Evolutionary conservation across 306 rosid genomes (phyloP).

Genomic region (Acacia crassicarpa): DNA sequence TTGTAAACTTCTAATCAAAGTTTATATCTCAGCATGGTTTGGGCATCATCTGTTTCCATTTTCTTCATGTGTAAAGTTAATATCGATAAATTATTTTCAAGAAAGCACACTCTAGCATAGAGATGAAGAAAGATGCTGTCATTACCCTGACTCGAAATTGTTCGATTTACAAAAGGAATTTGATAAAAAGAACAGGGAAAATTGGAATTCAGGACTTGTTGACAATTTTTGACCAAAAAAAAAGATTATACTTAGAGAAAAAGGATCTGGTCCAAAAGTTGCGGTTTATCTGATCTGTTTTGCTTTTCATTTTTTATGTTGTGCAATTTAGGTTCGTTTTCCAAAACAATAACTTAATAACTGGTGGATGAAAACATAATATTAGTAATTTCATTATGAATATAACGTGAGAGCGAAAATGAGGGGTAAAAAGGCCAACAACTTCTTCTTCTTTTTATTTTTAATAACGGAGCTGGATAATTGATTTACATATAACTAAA

Average conservation of each 20-base stretch:
- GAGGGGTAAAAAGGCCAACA: too few relatives aligned
- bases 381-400: too few relatives aligned
- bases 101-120: not conserved
- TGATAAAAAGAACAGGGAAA: not conserved
- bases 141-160: not conserved
- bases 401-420: too few relatives aligned
- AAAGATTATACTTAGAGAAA: too few relatives aligned
- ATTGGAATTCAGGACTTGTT: not conserved
- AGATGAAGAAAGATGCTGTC: not conserved
- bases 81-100: not conserved
- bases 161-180: not conserved
- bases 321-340: not conserved
- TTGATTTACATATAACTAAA: too few relatives aligned
- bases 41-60: conserved; percentile 18
- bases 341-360: too few relatives aligned
- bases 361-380: too few relatives aligned
- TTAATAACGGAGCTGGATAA: too few relatives aligned
- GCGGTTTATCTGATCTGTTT: not conserved
- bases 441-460: too few relatives aligned
- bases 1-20: conserved; percentile 67
- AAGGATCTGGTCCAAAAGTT: not conserved
- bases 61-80: not conserved
- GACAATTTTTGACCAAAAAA: too few relatives aligned
- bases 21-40: not conserved
- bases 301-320: not conserved